Evolutionary conservation across 2,329 filamentous ascomycete genomes (phyloP).

Genomic region (Trichocomaceae sp.): DNA sequence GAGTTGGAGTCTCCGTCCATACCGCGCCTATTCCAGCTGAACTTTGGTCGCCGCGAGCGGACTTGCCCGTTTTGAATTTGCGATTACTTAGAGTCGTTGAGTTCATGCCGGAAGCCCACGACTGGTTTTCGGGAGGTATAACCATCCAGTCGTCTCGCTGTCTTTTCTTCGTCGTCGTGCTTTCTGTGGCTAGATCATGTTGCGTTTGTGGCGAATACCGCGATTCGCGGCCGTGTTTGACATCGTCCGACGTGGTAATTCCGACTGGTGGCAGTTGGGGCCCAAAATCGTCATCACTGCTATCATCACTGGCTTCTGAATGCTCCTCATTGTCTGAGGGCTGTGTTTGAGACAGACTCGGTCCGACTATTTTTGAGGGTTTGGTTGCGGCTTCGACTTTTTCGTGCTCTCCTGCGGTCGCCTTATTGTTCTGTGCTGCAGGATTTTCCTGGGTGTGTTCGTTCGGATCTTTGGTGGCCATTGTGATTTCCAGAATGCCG

Average conservation of each 20-base stretch:
- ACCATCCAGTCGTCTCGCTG: constrained; percentile 75
- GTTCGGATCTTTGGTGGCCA: not conserved
- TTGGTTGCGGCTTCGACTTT: not conserved
- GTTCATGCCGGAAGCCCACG: constrained; percentile 58
- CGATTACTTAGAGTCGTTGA: constrained; percentile 73
- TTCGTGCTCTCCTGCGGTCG: not conserved
- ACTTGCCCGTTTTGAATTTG: constrained; percentile 68
- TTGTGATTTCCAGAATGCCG: not conserved
- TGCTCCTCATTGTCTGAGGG: constrained; percentile 18
- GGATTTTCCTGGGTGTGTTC: not conserved
- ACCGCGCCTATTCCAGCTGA: constrained; percentile 48
- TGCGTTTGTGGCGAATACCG: not conserved
- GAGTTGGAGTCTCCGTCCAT: constrained; percentile 86
- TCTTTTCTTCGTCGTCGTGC: not conserved
- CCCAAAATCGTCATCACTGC: constrained; percentile 36
- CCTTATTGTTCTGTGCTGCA: not conserved
- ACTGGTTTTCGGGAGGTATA: constrained; percentile 53
- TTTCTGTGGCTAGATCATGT: not conserved
- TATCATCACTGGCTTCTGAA: constrained; percentile 26
- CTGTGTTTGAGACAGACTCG: constrained; percentile 44
- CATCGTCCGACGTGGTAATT: not conserved
- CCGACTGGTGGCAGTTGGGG: constrained; percentile 22
- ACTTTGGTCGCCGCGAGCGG: constrained; percentile 41
- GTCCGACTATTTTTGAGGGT: constrained; percentile 42
- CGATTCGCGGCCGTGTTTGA: not conserved